Evolutionary conservation across 352 stramenopile species (phyloP), one percentile per base, ranked within the genome.

Genomic region (Phytophthora pinifolia): DNA sequence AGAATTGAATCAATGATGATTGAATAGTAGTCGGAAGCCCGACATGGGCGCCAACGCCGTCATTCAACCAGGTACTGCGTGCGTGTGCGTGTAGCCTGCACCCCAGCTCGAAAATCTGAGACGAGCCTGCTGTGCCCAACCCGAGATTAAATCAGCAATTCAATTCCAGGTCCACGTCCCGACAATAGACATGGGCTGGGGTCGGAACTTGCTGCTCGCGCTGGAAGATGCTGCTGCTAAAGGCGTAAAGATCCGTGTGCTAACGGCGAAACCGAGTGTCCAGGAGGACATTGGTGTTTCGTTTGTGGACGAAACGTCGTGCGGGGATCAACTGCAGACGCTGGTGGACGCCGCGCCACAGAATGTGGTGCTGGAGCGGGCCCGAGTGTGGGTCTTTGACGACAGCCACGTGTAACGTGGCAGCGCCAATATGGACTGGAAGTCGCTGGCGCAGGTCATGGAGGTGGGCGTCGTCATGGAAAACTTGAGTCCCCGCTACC

Each of bases 351-450:
- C 68, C 13, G 62, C 52, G 6, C 59, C 67, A 0, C 8, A 72
- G 0, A 68, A 74, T 13, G 61, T 90, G 66, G 18, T 78, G 69
- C 33, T 94, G 84, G 84, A 83, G 75, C 18, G 79, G 76, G 0
- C 29, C 60, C 14, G 60, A 85, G 8, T 94, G 2, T 91, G 82
- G 78, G 50, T 92, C 18, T 89, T 88, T 41, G 84, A 94, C 31
- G 38, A 58, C 3, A 50, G 54, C 9, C 67, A 88, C 42, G 70
- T 86, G 49, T 92, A 92, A n/a, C 60, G 64, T 94, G 13, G 82
- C 4, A 92, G 82, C 44, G 78, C 77, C 50, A 94, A 92, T 56
- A 92, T 92, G 82, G 84, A 94, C 65, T 94, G 84, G 82, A 90
- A 92, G 59, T 88, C 77, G 37, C 61, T 94, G 25, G 70, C 79